Base-by-base conservation (phyloP, 768 basidiomycete genomes). In the Suillus hirtellus region DNA sequence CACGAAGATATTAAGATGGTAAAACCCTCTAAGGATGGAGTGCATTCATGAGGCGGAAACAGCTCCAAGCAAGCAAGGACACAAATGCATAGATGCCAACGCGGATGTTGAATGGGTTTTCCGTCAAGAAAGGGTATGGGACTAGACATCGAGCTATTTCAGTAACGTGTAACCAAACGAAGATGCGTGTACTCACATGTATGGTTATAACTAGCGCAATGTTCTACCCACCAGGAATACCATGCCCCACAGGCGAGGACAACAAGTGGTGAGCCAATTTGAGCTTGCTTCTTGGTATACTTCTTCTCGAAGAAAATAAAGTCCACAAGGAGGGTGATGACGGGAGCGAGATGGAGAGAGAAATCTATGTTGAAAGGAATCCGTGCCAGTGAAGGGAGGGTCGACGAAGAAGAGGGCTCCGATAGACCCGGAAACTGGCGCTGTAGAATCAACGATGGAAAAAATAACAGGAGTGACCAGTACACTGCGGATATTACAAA, bases 51-150 rank as follows among this genome's bases (percentile, higher is more conserved):
- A 73, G 62, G 71, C 80, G 78, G 70, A 93, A 89, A 6, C 84
- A 84, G 12, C 78, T 46, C 43, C 85, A 77, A 2, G 87, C 88
- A 27, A 90, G 73, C 1, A 76, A 60, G 0, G 82, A 80, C 1
- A 84, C 80, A 7, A 75, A 80, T 40, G 71, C 69, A 74, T 94
- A 95, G 43, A 93, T 90, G 8, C 71, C 74, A 14, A 87, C 65
- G 15, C 92, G 82, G 37, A 79, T 74, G 9, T 69, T 66, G 21
- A 87, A 76, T 0, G 84, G 76, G 69, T 82, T 87, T 19, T 87
- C 67, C 0, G 86, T 90, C 63, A 95, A 78, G 77, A 95, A 94
- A 0, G 93, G 93, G 75, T 95, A 94, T 34, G 92, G 90, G 77
- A 93, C 90, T 90, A 62, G 5, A 59, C 56, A 14, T 55, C 17